Evolutionary conservation across 352 stramenopile genomes (phyloP), one percentile per base, ranked within the genome.

Genomic region (Pythium aphanidermatum): DNA sequence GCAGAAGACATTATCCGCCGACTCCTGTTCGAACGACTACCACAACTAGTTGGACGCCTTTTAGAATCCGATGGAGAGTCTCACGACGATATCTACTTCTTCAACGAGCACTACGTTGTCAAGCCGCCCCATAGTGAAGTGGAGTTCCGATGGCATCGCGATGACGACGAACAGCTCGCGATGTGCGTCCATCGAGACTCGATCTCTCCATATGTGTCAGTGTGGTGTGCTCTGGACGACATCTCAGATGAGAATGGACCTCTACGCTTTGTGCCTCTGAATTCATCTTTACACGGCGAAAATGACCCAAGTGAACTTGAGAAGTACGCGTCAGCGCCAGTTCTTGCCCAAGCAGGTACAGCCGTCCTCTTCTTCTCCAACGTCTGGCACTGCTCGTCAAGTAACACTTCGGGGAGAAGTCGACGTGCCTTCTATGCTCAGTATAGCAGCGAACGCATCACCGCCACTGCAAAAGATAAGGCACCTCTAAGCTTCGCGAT

Each of bases 101-200:
- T 90, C 58, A 87, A 87, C 39, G 77, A 90, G 45, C 77, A 90
- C 44, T 90, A 83, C 43, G 70, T 90, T 17, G 65, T 86, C 43
- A 87, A 90, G 34, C 77, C 77, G 3, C 63, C 74, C 5, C 41
- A 58, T 9, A 70, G 70, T 2, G 38, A 59, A 19, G 73, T 84
- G 19, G 68, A 84, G 46, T 87, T 90, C 35, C 68, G 72, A 5
- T 89, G 77, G 77, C 77, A 89, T 57, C 74, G 67, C 26, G 77
- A 89, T 42, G 74, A 84, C 39, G 71, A 84, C 25, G 75, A 89
- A 46, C 77, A 89, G 37, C 68, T 87, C 4, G 68, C 51, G 12
- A 89, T 89, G 74, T 86, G 72, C 27, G 55, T 87, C 19, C 71
- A 86, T 21, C 70, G 70, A 12, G 46, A 61, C 4, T 27, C 20